Conservation (phyloP, 2,329 filamentous ascomycete species). For the Grosmannia penicillata region DNA sequence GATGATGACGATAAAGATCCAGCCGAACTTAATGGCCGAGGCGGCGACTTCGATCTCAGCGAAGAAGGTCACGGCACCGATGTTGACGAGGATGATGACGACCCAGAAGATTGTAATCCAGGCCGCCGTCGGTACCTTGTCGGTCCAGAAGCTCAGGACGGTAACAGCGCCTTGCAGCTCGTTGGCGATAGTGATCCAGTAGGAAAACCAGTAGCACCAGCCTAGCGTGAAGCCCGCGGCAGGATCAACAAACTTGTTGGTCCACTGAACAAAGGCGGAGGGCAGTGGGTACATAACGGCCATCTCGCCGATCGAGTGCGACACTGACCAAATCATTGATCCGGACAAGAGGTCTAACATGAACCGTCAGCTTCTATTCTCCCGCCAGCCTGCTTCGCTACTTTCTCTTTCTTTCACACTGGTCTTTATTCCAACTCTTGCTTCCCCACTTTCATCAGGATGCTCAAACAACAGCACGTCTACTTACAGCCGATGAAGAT, state of each 20-base stretch:
- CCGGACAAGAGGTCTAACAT: background rate
- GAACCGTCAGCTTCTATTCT: background rate
- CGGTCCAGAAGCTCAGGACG: slow-evolving; percentile 5
- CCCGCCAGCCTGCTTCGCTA: too few species aligned
- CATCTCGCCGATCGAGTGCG: slow-evolving; percentile 1
- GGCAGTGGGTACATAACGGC: slow-evolving; percentile 1
- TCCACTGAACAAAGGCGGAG: background rate
- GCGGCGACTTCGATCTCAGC: slow-evolving; percentile 10
- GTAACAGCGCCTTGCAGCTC: slow-evolving; percentile 4
- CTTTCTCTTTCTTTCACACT: too few species aligned
- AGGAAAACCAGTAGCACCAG: slow-evolving; percentile 35
- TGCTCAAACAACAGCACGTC: background rate
- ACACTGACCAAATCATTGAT: slow-evolving; percentile 2
- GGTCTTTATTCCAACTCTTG: background rate
- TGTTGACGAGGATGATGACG: slow-evolving; percentile 4
- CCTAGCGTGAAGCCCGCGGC: slow-evolving; percentile 31
- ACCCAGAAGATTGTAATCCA: slow-evolving; percentile 6
- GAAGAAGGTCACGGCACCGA: slow-evolving; percentile 7
- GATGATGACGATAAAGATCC: slow-evolving; percentile 33
- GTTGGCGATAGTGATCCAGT: slow-evolving; percentile 22
- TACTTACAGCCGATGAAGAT: slow-evolving; percentile 3
- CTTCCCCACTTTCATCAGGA: too few species aligned
- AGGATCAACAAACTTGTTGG: slow-evolving; percentile 22
- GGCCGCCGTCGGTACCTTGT: slow-evolving; percentile 3
- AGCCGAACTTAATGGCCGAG: slow-evolving; percentile 27